Evolutionary conservation across 495 filamentous ascomycete genomes (phyloP), one percentile per base, ranked within the genome.

Genomic region (Lineolata rhizophorae): DNA sequence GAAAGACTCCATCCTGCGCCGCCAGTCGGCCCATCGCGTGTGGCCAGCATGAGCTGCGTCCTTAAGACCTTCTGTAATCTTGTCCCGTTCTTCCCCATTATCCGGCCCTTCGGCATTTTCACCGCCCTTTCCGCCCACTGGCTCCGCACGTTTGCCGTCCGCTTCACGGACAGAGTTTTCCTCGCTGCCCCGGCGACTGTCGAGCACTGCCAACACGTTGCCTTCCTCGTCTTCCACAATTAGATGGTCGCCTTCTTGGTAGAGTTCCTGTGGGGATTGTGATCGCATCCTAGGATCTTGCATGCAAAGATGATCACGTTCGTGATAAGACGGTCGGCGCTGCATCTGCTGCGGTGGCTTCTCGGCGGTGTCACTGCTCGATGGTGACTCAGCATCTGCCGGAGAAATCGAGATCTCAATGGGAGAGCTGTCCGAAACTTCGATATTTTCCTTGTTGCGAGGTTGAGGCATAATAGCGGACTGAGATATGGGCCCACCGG

Each of bases 151-250:
- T 45, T 76, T 65, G 4, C 63, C 56, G 20, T 69, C 53, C 15
- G 77, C 60, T 44, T 63, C 59, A 22, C 51, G 52, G 8, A 48
- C 40, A 37, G 76, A 54, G 27, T 62, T 42, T 16, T 34, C 30
- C 26, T 42, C 37, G 3, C 25, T 31, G 15, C 36, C 40, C 8
- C 35, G 34, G 12, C 27, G 37, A 2, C 42, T 46, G n/a, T 50
- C 30, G 21, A 37, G 37, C 0, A 57, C 50, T n/a, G 47, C 45
- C 0, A 95, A 44, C 3, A 95, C 85, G 40, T 93, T 80, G 18
- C 87, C 90, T 33, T 91, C 76, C 37, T 69, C 61, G 43, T 93
- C 76, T 48, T 99, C 90, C 19, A 91, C 61, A 27, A 95, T 56
- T 33, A 91, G 62, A 29, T 92, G 46, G 39, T 74, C 53, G 15